A percentile compares a stretch with the other conserved stretches of the same genome.
Evolutionary conservation across 345 rosid genomes (phyloP).

Genomic region (Turnera subulata): DNA sequence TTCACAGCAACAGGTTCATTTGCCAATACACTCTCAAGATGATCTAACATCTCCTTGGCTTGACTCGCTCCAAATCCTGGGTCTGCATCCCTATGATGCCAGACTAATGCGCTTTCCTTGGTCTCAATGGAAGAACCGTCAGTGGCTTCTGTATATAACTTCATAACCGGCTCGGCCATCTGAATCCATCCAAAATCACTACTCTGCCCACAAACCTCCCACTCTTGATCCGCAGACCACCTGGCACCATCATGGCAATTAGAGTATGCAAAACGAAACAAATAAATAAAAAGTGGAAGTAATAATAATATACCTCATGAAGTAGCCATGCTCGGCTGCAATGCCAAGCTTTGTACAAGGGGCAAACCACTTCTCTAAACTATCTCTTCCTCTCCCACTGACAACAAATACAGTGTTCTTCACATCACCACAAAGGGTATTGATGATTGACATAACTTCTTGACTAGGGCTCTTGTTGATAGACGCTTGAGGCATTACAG

Average conservation of each 20-base stretch:
- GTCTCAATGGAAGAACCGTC: constrained; percentile 66
- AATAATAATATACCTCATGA: constrained; percentile 43
- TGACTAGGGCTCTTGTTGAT: constrained; percentile 56
- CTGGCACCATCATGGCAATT: constrained; percentile 24
- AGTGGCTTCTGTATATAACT: constrained; percentile 64
- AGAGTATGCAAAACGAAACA: constrained; percentile 2
- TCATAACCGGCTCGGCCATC: constrained; percentile 70
- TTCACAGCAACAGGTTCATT: constrained; percentile 71
- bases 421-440: constrained; percentile 46
- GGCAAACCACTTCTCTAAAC: constrained; percentile 62
- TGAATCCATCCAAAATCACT: constrained; percentile 65
- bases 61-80: constrained; percentile 70
- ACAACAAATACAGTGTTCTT: constrained; percentile 58
- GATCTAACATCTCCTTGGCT: constrained; percentile 76
- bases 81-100: constrained; percentile 80
- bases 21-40: constrained; percentile 69
- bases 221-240: constrained; percentile 42
- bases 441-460: constrained; percentile 48
- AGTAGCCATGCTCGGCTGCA: constrained; percentile 71
- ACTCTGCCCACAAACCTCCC: constrained; percentile 50
- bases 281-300: neutral
- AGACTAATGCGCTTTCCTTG: constrained; percentile 71
- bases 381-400: constrained; percentile 66
- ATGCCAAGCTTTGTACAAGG: constrained; percentile 60
- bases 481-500: constrained; percentile 64